Evolutionary conservation across 106 monocot species (phyloP), one percentile per base, ranked within the genome.

Genomic region (Vanilla planifolia): DNA sequence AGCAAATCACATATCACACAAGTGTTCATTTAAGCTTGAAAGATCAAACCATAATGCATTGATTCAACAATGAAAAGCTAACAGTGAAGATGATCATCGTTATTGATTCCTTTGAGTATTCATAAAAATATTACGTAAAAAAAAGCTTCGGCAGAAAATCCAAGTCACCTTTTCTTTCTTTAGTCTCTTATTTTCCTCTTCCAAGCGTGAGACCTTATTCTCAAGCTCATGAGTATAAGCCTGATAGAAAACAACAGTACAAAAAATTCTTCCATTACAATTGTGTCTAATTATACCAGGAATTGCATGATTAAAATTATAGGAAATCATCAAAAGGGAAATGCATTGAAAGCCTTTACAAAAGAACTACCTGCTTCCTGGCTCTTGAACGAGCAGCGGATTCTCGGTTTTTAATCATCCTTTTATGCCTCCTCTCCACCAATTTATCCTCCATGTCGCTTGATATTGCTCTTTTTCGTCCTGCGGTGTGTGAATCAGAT

Each of bases 381-480:
- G 95, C 95, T 67, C 95, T 86, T 6, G 95, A 95, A 48, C 95
- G 79, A 2, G 95, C 95, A 39, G 95, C 95, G 11, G 95, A 95
- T 67, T 95, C 94, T 48, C 94, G 50, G 52, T 94, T 94, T 68
- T 94, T 89, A 24, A 94, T 94, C 94, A 94, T 94, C 75, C 94
- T 79, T 73, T 86, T 89, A 53, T 94, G 94, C 65, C 83, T 76
- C 78, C 89, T 80, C 67, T 95, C 89, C 55, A 81, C 69, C 8
- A 69, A 47, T 74, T 81, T 95, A 55, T 84, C 84, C 13, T 39
- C 56, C 68, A 80, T 33, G 16, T 83, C 85, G 10, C 69, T 79
- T 7, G 71, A 51, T 11, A 60, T 56, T 20, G 63, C 77, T 24
- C 79, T 58, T 42, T 87, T 83, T n/a, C 75, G 30, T n/a, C 87